Evolutionary conservation across 139 green algal genomes (phyloP), one percentile per base, ranked within the genome.

Genomic region (Auxenochlorella pyrenoidosa): DNA sequence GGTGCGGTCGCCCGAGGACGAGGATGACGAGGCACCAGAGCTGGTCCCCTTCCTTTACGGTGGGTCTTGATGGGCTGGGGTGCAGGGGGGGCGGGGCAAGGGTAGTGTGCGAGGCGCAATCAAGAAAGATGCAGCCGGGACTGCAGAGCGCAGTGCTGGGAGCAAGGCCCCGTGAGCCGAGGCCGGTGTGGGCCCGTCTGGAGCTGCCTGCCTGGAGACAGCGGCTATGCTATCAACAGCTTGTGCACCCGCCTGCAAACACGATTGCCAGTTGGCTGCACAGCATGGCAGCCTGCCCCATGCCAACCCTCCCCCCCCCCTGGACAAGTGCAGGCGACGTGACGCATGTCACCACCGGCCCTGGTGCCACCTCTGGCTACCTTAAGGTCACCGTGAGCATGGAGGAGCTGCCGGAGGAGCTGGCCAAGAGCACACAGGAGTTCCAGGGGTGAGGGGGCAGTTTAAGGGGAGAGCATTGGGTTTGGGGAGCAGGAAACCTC

Each of bases 41-140:
- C n/a, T 84, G 36, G 75, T 78, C 6, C 30, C 83, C 41, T 84
- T 88, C 40, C 32, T n/a, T 1, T 88, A 88, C 34, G 59, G 84
- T 88, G 84, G 41, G 84, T 58, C 18, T 26, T 65, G n/a, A n/a
- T n/a, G n/a, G n/a, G n/a, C n/a, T n/a, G n/a, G n/a, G n/a, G n/a
- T n/a, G n/a, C n/a, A n/a, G n/a, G n/a, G n/a, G n/a, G n/a, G n/a
- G 34, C 47, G 47, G 8, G 47, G 47, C 47, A 58, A 12, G 12
- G 47, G 47, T 6, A 58, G 47, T 12, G 6, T 12, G 6, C 47
- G 6, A 12, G 47, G 47, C 8, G 47, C 47, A 58, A 58, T 6
- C 8, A 12, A n/a, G n/a, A n/a, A n/a, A n/a, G n/a, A n/a, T n/a
- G n/a, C n/a, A n/a, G n/a, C n/a, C n/a, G n/a, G n/a, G n/a, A n/a